Evolutionary conservation across 768 basidiomycete species (phyloP).

Genomic region (Russula earlei): DNA sequence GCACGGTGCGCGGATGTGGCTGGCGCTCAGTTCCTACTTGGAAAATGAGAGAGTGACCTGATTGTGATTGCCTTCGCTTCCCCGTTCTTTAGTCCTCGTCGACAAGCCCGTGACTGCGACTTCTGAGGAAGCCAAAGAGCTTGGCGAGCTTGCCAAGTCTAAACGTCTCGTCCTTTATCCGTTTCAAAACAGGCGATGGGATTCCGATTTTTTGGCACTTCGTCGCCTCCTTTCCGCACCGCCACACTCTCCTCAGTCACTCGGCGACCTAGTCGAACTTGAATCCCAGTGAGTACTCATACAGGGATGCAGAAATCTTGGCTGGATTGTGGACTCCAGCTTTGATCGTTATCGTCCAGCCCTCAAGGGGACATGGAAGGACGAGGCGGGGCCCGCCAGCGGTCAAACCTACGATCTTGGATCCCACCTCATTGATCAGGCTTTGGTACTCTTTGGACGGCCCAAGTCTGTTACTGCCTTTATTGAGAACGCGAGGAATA

Average conservation of each 20-base stretch:
- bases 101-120: slow-evolving; percentile 73
- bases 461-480: slow-evolving; percentile 61
- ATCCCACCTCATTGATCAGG: slow-evolving; percentile 73
- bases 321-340: slow-evolving; percentile 28
- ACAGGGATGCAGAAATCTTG: neutral
- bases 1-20: slow-evolving; percentile 41
- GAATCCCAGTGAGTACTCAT: slow-evolving; percentile 54
- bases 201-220: slow-evolving; percentile 67
- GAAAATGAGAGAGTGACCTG: neutral
- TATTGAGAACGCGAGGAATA: slow-evolving; percentile 57
- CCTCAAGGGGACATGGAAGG: slow-evolving; percentile 74
- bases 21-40: no score
- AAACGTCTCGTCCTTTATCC: slow-evolving; percentile 59
- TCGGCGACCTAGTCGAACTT: slow-evolving; percentile 60
- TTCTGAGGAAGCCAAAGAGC: slow-evolving; percentile 45
- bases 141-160: slow-evolving; percentile 47
- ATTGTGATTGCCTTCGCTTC: neutral
- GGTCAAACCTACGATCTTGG: slow-evolving; percentile 74
- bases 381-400: slow-evolving; percentile 47
- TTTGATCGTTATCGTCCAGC: slow-evolving; percentile 65
- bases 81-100: slow-evolving; percentile 62
- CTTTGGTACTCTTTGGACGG: slow-evolving; percentile 63
- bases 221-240: slow-evolving; percentile 48
- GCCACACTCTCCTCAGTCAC: slow-evolving; percentile 38
- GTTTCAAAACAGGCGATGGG: slow-evolving; percentile 71